phyloP scores from a whole-genome alignment of 352 stramenopile genomes.

The Phytophthora pseudosyringae region DNA sequence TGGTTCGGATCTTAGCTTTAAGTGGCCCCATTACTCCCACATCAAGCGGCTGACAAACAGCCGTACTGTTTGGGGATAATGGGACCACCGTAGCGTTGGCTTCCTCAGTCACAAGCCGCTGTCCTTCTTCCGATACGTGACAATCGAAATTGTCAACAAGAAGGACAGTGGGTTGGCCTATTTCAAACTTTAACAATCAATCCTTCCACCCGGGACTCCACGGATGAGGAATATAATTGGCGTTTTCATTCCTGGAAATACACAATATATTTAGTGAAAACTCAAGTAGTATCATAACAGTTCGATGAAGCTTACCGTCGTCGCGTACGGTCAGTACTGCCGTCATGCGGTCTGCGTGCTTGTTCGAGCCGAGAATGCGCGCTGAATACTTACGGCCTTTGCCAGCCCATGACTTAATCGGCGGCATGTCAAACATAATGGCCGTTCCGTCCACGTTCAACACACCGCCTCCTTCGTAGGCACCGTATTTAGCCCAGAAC shows the following conservation, averaged over 20 bases:
- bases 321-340: no score
- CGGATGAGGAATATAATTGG: slow-evolving; percentile 10
- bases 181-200: slow-evolving; percentile 18
- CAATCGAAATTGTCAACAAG: background rate
- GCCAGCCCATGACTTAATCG: no score
- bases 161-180: slow-evolving; percentile 7
- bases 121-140: background rate
- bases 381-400: no score
- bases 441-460: no score
- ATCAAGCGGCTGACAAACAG: background rate
- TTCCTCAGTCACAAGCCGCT: background rate
- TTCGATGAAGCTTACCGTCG: slow-evolving; percentile 4
- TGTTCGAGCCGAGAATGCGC: slow-evolving; percentile 4
- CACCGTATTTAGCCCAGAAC: no score
- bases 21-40: slow-evolving; percentile 3
- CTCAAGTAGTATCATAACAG: background rate
- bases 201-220: background rate
- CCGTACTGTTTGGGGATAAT: slow-evolving; percentile 1
- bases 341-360: background rate
- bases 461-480: no score
- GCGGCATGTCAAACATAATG: no score
- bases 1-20: background rate
- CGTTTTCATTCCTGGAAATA: slow-evolving; percentile 9
- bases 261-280: no score
- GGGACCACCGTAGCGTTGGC: background rate